A percentile compares a stretch with the other conserved stretches of the same genome.
Evolutionary conservation across 2,329 filamentous ascomycete genomes (phyloP).

Genomic region (Cladosporium sp.): DNA sequence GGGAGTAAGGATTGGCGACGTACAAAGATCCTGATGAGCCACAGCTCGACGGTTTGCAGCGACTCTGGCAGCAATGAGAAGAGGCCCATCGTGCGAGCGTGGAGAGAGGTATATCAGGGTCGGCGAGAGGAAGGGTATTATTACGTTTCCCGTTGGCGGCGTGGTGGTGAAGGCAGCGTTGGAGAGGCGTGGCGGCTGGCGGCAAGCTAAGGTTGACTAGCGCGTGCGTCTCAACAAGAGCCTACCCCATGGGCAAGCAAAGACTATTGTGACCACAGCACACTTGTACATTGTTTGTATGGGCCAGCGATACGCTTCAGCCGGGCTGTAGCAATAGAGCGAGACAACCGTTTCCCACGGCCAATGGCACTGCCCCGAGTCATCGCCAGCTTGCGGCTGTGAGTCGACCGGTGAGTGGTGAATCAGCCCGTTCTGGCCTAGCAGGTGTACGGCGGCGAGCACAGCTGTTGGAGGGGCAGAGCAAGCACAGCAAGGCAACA

Average conservation of each 20-base stretch:
- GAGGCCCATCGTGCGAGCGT: constrained; percentile 54
- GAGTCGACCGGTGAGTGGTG: constrained; percentile 4
- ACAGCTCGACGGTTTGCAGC: constrained; percentile 60
- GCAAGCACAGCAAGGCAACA: constrained; percentile 1
- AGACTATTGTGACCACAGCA: not conserved
- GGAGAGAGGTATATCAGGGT: not conserved
- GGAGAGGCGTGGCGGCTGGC: not conserved
- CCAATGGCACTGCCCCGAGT: not conserved
- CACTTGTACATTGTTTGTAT: not conserved
- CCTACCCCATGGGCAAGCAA: constrained; percentile 1
- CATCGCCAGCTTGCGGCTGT: not conserved
- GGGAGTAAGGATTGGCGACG: constrained; percentile 32
- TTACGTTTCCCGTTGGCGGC: not conserved
- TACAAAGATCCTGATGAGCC: constrained; percentile 64
- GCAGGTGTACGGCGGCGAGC: not conserved
- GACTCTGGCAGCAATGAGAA: constrained; percentile 64
- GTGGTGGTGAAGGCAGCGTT: not conserved
- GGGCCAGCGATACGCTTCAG: not conserved
- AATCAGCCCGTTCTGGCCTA: not conserved
- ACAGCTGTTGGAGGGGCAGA: not conserved
- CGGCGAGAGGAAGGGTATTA: not conserved
- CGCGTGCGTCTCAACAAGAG: not conserved
- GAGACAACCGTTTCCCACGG: not conserved
- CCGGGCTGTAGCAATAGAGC: not conserved
- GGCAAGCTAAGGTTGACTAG: not conserved